Percentiles rank a stretch among this genome's conserved stretches.
These are phyloP conservation scores for Aspergillus viridinutans DNA, from an alignment of 2,329 filamentous ascomycete genomes.

Conservation along the genomic window DNA sequence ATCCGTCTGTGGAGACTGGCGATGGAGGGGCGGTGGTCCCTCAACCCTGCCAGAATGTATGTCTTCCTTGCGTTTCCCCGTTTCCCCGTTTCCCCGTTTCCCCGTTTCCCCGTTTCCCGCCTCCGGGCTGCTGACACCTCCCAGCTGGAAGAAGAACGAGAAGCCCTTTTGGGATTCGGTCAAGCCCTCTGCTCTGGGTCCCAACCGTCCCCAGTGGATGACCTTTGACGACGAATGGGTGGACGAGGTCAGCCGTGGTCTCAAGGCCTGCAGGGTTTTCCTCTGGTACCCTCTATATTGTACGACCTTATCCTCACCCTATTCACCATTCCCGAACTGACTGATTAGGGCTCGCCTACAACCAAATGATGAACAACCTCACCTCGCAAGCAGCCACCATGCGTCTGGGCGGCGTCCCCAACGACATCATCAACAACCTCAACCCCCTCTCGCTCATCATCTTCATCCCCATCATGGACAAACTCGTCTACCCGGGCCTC, in stretches of 20 bases:
- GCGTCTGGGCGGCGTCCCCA: constrained; percentile 50
- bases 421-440: constrained; percentile 54
- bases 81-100: no score
- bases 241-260: constrained; percentile 68
- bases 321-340: neutral
- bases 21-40: constrained; percentile 60
- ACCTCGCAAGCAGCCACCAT: constrained; percentile 54
- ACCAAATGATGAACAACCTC: constrained; percentile 54
- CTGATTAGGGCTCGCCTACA: constrained; percentile 41
- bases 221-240: constrained; percentile 81
- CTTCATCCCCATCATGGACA: constrained; percentile 53
- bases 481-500: constrained; percentile 49
- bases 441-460: constrained; percentile 53
- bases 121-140: neutral
- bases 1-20: constrained; percentile 57
- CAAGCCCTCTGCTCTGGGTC: constrained; percentile 30
- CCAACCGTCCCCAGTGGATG: constrained; percentile 49
- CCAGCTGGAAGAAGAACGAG: constrained; percentile 14
- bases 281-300: constrained; percentile 52
- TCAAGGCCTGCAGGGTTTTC: constrained; percentile 67
- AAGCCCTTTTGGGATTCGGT: constrained; percentile 22
- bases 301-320: constrained; percentile 16
- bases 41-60: constrained; percentile 58
- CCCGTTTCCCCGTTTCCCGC: no score
- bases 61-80: neutral